These are phyloP conservation scores for Phytophthora pini DNA, from an alignment of 352 stramenopile species.

Conservation along the genomic window DNA sequence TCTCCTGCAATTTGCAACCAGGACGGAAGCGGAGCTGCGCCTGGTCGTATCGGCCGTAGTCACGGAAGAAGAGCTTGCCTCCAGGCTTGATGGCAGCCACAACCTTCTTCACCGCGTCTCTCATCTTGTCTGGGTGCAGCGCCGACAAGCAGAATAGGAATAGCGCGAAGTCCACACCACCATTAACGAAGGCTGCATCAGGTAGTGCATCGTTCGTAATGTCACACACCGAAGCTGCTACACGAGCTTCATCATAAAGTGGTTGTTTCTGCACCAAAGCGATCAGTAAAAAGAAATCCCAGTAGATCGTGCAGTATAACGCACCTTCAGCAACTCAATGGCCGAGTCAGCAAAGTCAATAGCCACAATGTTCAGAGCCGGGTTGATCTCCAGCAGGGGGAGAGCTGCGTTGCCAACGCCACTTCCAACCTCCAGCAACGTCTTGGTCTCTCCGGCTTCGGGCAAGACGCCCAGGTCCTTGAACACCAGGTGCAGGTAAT, in stretches of 20 bases:
- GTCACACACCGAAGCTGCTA: constrained; percentile 80
- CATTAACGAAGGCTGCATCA: constrained; percentile 50
- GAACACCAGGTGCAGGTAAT: constrained; percentile 95
- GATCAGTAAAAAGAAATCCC: not conserved
- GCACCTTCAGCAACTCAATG: constrained; percentile 92
- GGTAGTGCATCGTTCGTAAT: constrained; percentile 85
- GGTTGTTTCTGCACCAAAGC: constrained; percentile 66
- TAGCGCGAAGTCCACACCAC: constrained; percentile 84
- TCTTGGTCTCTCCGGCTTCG: constrained; percentile 53
- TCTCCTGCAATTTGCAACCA: constrained; percentile 91
- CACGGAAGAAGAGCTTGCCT: constrained; percentile 92
- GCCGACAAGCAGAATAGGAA: constrained; percentile 93
- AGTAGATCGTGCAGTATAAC: not conserved
- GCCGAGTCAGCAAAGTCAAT: constrained; percentile 94
- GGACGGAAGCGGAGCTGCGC: constrained; percentile 93
- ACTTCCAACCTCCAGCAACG: constrained; percentile 94
- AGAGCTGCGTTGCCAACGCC: constrained; percentile 96
- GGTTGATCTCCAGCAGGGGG: constrained; percentile 93
- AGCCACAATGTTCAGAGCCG: constrained; percentile 86
- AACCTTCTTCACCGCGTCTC: constrained; percentile 87
- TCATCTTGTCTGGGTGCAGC: constrained; percentile 90
- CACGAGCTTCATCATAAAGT: constrained; percentile 77
- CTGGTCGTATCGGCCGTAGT: constrained; percentile 97
- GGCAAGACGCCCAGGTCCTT: constrained; percentile 75
- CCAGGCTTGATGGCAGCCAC: constrained; percentile 77